Evolutionary conservation across 2,329 filamentous ascomycete genomes (phyloP).

Genomic region (Fusarium cyanostomum): DNA sequence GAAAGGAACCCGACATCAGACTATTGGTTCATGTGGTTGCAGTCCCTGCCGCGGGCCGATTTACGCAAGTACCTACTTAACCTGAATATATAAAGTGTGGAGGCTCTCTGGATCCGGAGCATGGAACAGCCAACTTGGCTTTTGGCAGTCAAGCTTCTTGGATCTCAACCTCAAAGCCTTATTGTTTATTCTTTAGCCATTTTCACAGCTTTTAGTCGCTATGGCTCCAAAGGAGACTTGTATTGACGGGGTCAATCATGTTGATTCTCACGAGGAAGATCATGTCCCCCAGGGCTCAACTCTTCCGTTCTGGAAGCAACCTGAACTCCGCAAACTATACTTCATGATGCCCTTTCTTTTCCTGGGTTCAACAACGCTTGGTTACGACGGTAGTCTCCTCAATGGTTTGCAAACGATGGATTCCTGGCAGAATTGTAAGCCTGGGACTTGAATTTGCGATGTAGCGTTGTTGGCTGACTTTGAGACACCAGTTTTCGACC

Average conservation of each 20-base stretch:
- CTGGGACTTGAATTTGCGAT: accelerated
- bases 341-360: constrained; percentile 39
- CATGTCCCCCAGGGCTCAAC: constrained; percentile 25
- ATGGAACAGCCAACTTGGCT: neutral
- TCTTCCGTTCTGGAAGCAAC: constrained; percentile 38
- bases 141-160: neutral
- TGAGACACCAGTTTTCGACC: constrained; percentile 26
- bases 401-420: constrained; percentile 39
- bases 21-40: neutral
- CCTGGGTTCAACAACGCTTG: constrained; percentile 36
- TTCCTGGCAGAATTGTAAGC: constrained; percentile 31
- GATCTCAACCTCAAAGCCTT: too few relatives aligned
- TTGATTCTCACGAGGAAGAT: constrained; percentile 10
- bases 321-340: constrained; percentile 36
- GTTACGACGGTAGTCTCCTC: constrained; percentile 33
- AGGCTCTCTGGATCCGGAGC: neutral
- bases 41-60: neutral
- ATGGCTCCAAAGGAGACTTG: constrained; percentile 19
- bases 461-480: neutral
- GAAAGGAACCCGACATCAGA: neutral
- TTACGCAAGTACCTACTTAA: neutral
- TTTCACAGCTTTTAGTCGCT: neutral
- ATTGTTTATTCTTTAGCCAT: neutral
- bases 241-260: constrained; percentile 8
- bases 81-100: constrained; percentile 6